A percentile compares a stretch with the other conserved stretches of the same genome.
Conservation (phyloP, 1,284 basidiomycete species). For the Testicularia cyperi region DNA sequence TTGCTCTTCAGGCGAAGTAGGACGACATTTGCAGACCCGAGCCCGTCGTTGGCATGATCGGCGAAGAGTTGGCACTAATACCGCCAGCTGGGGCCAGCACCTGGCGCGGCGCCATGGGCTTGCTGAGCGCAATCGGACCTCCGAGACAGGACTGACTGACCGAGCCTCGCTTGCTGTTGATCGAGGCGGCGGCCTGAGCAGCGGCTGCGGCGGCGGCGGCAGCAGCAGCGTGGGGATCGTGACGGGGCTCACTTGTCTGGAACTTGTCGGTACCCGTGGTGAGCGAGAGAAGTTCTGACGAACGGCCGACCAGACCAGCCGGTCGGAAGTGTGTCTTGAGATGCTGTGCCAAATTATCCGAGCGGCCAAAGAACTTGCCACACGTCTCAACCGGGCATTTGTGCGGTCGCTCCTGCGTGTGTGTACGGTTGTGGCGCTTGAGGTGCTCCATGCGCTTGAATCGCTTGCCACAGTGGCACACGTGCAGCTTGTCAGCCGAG, state of each 20-base stretch:
- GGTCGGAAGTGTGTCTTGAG: constrained; percentile 58
- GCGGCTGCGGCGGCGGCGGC: constrained; percentile 40
- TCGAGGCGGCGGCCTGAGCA: constrained; percentile 28
- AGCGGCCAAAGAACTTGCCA: constrained; percentile 55
- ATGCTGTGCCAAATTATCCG: constrained; percentile 59
- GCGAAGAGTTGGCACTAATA: constrained; percentile 27
- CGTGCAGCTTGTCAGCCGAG: constrained; percentile 57
- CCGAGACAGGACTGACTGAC: constrained; percentile 25
- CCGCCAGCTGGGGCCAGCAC: constrained; percentile 18
- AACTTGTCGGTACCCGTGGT: constrained; percentile 26
- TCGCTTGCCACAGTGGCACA: constrained; percentile 58
- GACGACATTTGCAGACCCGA: neutral
- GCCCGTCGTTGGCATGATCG: constrained; percentile 4
- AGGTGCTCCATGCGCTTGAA: constrained; percentile 60
- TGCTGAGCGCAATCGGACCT: constrained; percentile 36
- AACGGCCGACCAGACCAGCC: constrained; percentile 38
- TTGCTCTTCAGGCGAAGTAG: neutral
- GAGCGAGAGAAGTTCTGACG: constrained; percentile 32
- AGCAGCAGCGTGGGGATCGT: constrained; percentile 51
- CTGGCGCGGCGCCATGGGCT: constrained; percentile 20
- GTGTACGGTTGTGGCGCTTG: constrained; percentile 59
- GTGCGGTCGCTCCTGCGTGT: constrained; percentile 58
- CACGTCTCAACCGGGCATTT: constrained; percentile 56
- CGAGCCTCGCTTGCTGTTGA: constrained; percentile 18
- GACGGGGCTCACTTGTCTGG: constrained; percentile 34